Conservation (phyloP, 2,329 filamentous ascomycete species). For the Ophiostoma populinum region DNA sequence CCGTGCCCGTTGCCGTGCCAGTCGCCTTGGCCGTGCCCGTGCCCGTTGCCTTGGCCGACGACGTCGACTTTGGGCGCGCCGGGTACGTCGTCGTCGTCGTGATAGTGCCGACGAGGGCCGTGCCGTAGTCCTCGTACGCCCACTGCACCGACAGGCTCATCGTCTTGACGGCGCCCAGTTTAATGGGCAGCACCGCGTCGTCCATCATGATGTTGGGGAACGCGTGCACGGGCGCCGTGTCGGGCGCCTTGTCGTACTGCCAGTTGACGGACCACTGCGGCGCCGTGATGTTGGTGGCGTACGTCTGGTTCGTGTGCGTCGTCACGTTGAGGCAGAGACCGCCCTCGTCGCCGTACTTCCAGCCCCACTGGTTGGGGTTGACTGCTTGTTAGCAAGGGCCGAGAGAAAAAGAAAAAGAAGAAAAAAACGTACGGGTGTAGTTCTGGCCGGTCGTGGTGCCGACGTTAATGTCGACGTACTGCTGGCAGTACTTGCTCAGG, state of each 20-base stretch:
- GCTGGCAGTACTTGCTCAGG: constrained; percentile 10
- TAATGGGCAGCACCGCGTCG: constrained; percentile 23
- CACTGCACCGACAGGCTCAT: constrained; percentile 30
- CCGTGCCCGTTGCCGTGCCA: background rate
- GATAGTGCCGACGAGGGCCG: constrained; percentile 34
- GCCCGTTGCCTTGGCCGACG: constrained; percentile 1
- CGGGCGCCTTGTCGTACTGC: constrained; percentile 25
- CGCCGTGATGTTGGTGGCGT: constrained; percentile 26
- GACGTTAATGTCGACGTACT: constrained; percentile 6
- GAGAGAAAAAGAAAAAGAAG: background rate
- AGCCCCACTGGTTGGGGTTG: constrained; percentile 39
- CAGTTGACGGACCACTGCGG: constrained; percentile 35
- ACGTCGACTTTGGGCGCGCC: constrained; percentile 23
- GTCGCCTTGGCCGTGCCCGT: background rate
- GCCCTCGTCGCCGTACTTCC: constrained; percentile 22
- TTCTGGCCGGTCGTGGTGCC: constrained; percentile 21
- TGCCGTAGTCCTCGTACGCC: constrained; percentile 20
- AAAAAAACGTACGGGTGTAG: constrained; percentile 26
- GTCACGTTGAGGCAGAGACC: constrained; percentile 22
- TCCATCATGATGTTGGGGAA: constrained; percentile 36
- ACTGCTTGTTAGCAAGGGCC: constrained; percentile 18
- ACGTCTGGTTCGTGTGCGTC: constrained; percentile 31
- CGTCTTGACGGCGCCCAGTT: constrained; percentile 16
- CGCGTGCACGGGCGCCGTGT: constrained; percentile 31
- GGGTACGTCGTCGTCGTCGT: constrained; percentile 23